Evolutionary conservation across 176 grass and related monocot species (phyloP), one percentile per base, ranked within the genome.

Genomic region (Phoenix roebelenii): DNA sequence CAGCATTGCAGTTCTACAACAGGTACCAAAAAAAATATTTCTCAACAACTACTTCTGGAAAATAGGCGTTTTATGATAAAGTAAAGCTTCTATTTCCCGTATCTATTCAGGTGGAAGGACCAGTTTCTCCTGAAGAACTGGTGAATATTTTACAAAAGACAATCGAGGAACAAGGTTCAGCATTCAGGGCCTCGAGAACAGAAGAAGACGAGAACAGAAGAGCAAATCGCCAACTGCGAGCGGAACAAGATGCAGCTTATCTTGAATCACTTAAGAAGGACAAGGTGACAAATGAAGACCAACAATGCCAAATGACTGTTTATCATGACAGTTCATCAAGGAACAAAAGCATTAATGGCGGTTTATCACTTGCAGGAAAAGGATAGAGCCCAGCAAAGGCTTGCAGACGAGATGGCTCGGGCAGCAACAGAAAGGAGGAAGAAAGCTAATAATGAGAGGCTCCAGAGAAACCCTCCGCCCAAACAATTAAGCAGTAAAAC

Each of bases 181-280:
- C 82, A 49, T 90, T 82, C 50, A 23, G 52, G 58, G 5, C 67
- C 4, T 53, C 16, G 32, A 39, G 16, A 35, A 76, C 78, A 2
- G 75, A 82, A 30, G 82, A 90, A 65, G 78, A 85, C 5, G 76
- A 78, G 52, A 79, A 52, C 71, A 89, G 52, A 60, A 82, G 70
- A 59, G 69, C 63, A 50, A 70, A 76, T 18, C 75, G 52, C 23
- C 25, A 61, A 4, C 76, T 90, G 0, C 58, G 78, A 23, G 66
- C 65, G 58, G 86, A 85, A 35, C 86, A 90, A 67, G 78, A 90
- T 61, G 67, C 71, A 48, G 78, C 86, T 66, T 90, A 90, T 76
- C 78, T 66, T 15, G 75, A 90, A 49, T 76, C 86, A 4, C 82
- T 82, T 55, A 60, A 63, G 10, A 85, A 79, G 69, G 86, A 90